Percentiles rank a stretch among this genome's conserved stretches.
phyloP scores from a whole-genome alignment of 2,329 filamentous ascomycete species.

The Sarocladiaceae sp. region DNA sequence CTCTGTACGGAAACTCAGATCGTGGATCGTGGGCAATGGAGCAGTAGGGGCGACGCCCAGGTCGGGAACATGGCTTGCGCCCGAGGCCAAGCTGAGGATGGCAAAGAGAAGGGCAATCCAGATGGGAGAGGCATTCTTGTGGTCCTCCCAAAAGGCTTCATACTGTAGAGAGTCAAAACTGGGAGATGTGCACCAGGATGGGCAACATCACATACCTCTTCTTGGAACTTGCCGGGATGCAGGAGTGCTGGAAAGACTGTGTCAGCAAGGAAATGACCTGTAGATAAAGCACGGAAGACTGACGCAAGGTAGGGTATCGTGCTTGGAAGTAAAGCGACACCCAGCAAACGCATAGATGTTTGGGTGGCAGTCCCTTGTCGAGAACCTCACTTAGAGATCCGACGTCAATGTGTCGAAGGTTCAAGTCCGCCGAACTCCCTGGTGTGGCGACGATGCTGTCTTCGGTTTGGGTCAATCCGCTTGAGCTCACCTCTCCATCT shows the following conservation, averaged over 20 bases:
- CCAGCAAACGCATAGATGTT: slow-evolving; percentile 22
- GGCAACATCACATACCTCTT: slow-evolving; percentile 14
- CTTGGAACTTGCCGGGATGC: slow-evolving; percentile 22
- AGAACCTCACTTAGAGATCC: slow-evolving; percentile 15
- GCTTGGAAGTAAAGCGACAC: slow-evolving; percentile 24
- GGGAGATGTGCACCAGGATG: neutral
- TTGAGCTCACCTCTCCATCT: neutral
- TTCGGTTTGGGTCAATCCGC: neutral
- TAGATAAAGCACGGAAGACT: slow-evolving; percentile 6
- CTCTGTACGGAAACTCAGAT: slow-evolving; percentile 23
- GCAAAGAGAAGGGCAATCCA: slow-evolving; percentile 42
- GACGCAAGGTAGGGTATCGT: slow-evolving; percentile 19
- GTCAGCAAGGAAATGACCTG: neutral
- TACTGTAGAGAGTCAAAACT: neutral
- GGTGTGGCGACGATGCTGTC: neutral
- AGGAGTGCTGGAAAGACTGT: slow-evolving; percentile 15
- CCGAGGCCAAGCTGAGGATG: slow-evolving; percentile 31
- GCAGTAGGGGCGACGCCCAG: slow-evolving; percentile 17
- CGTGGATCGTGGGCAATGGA: slow-evolving; percentile 6
- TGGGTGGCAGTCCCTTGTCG: slow-evolving; percentile 16
- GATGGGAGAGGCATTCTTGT: slow-evolving; percentile 22
- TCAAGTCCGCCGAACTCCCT: neutral
- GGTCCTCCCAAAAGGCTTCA: slow-evolving; percentile 16
- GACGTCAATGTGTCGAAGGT: neutral
- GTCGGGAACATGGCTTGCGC: slow-evolving; percentile 21